Evolutionary conservation across 1,284 basidiomycete genomes (phyloP), one percentile per base, ranked within the genome.

Genomic region (Ganoderma multipileum): DNA sequence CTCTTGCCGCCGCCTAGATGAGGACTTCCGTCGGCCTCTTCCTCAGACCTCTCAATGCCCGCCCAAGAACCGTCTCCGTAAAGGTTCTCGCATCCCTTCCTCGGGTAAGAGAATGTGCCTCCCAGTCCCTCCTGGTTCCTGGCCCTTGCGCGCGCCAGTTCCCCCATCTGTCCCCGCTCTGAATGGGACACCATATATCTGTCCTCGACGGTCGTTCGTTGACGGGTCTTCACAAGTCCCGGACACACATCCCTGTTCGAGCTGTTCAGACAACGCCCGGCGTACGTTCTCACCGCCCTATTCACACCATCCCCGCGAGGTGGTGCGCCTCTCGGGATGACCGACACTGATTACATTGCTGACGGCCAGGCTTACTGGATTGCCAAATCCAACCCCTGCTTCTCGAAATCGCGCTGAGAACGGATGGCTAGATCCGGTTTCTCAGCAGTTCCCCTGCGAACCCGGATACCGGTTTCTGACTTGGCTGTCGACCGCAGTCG

Each of bases 1-100:
- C 60, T 54, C 52, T 16, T 54, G 52, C 28, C 2, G 52, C 28
- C 2, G 54, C 30, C 54, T 30, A 36, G 28, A n/a, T 20, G 42
- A n/a, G n/a, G 20, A 47, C 20, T 47, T n/a, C 20, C 44, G 20
- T 26, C 23, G 47, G 23, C 28, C 60, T 30, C 16, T 23, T 42
- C 50, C 58, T 8, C 26, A 16, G 76, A 75, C 68, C 55, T 58
- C 59, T 8, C 26, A 5, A 23, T 69, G 44, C 47, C 47, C 81
- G 47, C 78, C 82, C 71, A 83, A 83, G 71, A 76, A 75, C 68
- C 83, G 83, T 23, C 20, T 78, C 82, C 71, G 23, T 5, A 14
- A 83, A 77, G 61, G 77, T 73, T 16, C 26, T 28, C 36, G 16
- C 28, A 42, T 60, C 58, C 33, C 61, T 50, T 9, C 61, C 61